Percentiles rank a stretch among this genome's conserved stretches.
phyloP scores from a whole-genome alignment of 495 filamentous ascomycete species.

The Aspergillus steynii region DNA sequence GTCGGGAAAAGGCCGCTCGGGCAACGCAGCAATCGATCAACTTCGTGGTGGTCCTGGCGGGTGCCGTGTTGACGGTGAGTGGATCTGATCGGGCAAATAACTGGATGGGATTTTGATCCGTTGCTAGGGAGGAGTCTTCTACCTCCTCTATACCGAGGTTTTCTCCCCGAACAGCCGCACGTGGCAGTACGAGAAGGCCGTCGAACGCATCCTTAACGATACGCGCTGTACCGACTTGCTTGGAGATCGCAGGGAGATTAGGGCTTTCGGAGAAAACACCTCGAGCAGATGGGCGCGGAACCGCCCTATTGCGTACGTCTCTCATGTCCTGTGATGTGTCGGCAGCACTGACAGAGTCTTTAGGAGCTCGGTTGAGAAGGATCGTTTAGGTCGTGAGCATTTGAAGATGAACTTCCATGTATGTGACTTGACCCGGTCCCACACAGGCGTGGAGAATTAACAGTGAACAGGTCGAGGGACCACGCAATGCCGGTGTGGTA shows the following conservation, averaged over 20 bases:
- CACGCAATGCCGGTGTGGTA: slow-evolving; percentile 71
- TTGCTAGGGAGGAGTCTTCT: slow-evolving; percentile 68
- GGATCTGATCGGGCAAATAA: neutral
- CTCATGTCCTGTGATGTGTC: neutral
- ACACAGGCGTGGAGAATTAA: neutral
- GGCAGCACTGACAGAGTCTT: neutral
- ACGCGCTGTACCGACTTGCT: slow-evolving; percentile 69
- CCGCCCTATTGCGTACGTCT: slow-evolving; percentile 72
- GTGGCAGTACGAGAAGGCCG: slow-evolving; percentile 84
- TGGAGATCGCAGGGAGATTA: slow-evolving; percentile 72
- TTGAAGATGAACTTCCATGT: slow-evolving; percentile 88
- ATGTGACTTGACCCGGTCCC: slow-evolving; percentile 8
- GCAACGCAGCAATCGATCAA: slow-evolving; percentile 91
- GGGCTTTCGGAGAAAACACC: slow-evolving; percentile 81
- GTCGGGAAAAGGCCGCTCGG: slow-evolving; percentile 75
- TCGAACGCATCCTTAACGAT: slow-evolving; percentile 75
- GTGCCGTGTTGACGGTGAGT: slow-evolving; percentile 69
- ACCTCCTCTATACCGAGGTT: slow-evolving; percentile 81
- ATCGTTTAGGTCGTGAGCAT: slow-evolving; percentile 76
- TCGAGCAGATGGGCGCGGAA: slow-evolving; percentile 81
- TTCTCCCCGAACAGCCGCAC: slow-evolving; percentile 83
- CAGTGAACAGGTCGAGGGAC: slow-evolving; percentile 71
- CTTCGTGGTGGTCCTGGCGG: slow-evolving; percentile 72
- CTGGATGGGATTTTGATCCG: slow-evolving; percentile 15
- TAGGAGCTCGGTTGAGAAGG: slow-evolving; percentile 66